phyloP scores from a whole-genome alignment of 2,329 filamentous ascomycete genomes.

The Neophaeococcomyces mojaviensis region DNA sequence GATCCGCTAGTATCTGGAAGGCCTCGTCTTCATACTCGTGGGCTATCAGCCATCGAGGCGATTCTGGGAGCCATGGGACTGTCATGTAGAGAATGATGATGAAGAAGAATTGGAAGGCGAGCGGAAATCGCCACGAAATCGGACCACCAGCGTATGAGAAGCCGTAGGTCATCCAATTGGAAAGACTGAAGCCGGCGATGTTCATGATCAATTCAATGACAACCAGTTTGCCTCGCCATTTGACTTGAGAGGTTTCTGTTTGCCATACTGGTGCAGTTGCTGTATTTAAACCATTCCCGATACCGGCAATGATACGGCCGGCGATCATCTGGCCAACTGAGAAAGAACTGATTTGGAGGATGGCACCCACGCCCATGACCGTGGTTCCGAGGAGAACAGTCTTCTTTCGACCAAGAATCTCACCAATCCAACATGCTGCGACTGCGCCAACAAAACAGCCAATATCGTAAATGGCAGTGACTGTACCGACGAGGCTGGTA shows the following conservation, averaged over 20 bases:
- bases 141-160: slow-evolving; percentile 39
- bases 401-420: slow-evolving; percentile 42
- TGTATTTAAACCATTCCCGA: slow-evolving; percentile 47
- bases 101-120: slow-evolving; percentile 46
- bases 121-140: slow-evolving; percentile 39
- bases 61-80: slow-evolving; percentile 42
- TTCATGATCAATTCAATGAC: slow-evolving; percentile 45
- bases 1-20: slow-evolving; percentile 41
- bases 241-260: slow-evolving; percentile 41
- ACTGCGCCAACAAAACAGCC: slow-evolving; percentile 53
- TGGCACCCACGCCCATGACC: slow-evolving; percentile 43
- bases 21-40: slow-evolving; percentile 40
- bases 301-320: slow-evolving; percentile 39
- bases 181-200: slow-evolving; percentile 43
- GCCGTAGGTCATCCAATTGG: slow-evolving; percentile 48
- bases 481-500: slow-evolving; percentile 32
- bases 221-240: slow-evolving; percentile 40
- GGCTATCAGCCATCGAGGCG: slow-evolving; percentile 40
- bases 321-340: slow-evolving; percentile 44
- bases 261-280: slow-evolving; percentile 45
- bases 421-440: slow-evolving; percentile 41
- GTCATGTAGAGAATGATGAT: slow-evolving; percentile 40
- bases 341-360: slow-evolving; percentile 41
- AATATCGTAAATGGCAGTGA: slow-evolving; percentile 53
- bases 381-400: slow-evolving; percentile 41